Evolutionary conservation across 495 filamentous ascomycete genomes (phyloP).

Genomic region (Aspergillus hancockii): DNA sequence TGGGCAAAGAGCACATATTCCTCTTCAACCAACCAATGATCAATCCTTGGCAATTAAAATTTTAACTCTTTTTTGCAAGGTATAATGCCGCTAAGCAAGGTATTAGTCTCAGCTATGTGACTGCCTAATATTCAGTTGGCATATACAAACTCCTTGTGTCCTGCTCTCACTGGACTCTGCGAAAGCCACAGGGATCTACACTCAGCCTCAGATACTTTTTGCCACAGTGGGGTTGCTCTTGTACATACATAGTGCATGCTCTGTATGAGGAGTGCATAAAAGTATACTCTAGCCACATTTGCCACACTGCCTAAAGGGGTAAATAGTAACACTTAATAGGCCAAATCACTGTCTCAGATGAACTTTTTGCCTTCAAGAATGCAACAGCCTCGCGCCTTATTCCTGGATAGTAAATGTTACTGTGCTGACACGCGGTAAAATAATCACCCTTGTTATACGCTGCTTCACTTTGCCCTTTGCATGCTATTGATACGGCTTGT

Average conservation of each 20-base stretch:
- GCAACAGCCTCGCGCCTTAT: background rate
- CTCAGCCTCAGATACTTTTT: constrained; percentile 2
- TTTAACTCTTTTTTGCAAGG: background rate
- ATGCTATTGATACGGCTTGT: background rate
- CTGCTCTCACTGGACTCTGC: background rate
- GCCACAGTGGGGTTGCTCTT: constrained; percentile 6
- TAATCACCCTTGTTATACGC: background rate
- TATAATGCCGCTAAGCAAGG: background rate
- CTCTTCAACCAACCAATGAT: no score
- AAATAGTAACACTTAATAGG: background rate
- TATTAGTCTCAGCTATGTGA: background rate
- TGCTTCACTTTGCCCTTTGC: background rate
- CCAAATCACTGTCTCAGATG: background rate
- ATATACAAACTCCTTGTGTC: background rate
- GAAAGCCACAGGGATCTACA: constrained; percentile 1
- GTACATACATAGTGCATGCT: background rate
- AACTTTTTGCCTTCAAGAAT: background rate
- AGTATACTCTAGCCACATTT: background rate
- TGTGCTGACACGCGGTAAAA: background rate
- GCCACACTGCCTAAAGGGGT: background rate
- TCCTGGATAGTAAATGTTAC: background rate
- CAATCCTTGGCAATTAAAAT: background rate
- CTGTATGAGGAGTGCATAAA: background rate
- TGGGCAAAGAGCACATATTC: no score
- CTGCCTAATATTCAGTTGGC: background rate